A percentile compares a stretch with the other conserved stretches of the same genome.
phyloP scores from a whole-genome alignment of 208 protist species.

The Trypanosoma vivax region DNA sequence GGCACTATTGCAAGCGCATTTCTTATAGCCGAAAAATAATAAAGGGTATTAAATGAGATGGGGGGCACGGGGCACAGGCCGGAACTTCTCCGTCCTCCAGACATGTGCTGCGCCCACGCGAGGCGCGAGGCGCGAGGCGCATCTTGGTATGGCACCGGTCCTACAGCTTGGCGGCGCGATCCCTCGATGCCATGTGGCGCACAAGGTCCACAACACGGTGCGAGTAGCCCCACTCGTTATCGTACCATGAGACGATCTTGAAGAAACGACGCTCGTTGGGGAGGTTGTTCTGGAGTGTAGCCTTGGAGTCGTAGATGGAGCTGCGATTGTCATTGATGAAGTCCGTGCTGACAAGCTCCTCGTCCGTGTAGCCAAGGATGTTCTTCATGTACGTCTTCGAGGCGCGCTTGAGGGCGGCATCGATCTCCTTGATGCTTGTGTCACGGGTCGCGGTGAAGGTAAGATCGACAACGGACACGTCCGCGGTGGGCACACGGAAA shows the following conservation, averaged over 20 bases:
- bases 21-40: too few relatives aligned
- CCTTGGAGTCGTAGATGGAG: slow-evolving; percentile 98
- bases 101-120: too few relatives aligned
- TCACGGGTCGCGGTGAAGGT: slow-evolving; percentile 90
- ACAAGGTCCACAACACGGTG: slow-evolving; percentile 98
- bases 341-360: slow-evolving; percentile 98
- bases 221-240: slow-evolving; percentile 99
- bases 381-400: slow-evolving; percentile 92
- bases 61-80: too few relatives aligned
- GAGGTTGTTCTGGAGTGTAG: slow-evolving; percentile 94
- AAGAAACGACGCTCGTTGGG: slow-evolving; percentile 91
- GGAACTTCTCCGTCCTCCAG: too few relatives aligned
- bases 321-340: slow-evolving; percentile 94
- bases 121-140: too few relatives aligned
- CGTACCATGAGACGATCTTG: slow-evolving; percentile 99
- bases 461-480: slow-evolving; percentile 99
- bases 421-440: slow-evolving; percentile 96
- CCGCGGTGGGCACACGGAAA: slow-evolving; percentile 97
- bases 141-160: too few relatives aligned
- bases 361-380: slow-evolving; percentile 97
- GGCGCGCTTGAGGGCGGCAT: slow-evolving; percentile 90
- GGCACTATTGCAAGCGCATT: too few relatives aligned
- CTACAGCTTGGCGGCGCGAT: slow-evolving; percentile 57
- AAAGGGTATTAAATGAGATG: too few relatives aligned
- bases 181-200: slow-evolving; percentile 62